Conservation (phyloP, 768 basidiomycete genomes). For the Tylopilus intermedius region DNA sequence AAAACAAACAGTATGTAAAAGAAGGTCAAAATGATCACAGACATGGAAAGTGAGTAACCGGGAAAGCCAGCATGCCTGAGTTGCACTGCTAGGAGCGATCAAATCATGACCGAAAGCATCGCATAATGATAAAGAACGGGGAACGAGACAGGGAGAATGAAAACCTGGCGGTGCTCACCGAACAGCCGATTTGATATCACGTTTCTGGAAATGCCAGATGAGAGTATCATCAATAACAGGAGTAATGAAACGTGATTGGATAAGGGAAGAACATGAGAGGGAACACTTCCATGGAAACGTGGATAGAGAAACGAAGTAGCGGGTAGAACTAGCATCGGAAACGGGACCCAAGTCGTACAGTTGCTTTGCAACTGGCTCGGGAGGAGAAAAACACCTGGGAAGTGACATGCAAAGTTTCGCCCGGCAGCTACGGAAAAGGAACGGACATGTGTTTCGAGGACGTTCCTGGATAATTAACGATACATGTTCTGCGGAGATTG, state of each 20-base stretch:
- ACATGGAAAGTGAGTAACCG: constrained; percentile 22
- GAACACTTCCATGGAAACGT: constrained; percentile 22
- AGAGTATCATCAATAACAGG: constrained; percentile 1
- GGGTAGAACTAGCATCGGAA: not conserved
- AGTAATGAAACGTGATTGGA: constrained; percentile 22
- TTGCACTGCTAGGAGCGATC: constrained; percentile 28
- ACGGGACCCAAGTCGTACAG: not conserved
- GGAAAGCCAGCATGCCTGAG: constrained; percentile 13
- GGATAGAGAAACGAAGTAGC: not conserved
- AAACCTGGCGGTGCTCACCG: constrained; percentile 28
- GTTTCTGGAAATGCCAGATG: constrained; percentile 29
- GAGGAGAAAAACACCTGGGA: constrained; percentile 4
- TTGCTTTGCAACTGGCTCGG: not conserved
- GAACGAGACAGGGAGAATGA: constrained; percentile 18
- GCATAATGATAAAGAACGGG: constrained; percentile 25
- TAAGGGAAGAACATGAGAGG: constrained; percentile 4
- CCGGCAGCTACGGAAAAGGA: constrained; percentile 20
- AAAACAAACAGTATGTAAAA: constrained; percentile 28
- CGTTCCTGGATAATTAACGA: constrained; percentile 31
- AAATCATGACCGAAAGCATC: constrained; percentile 27
- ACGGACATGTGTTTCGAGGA: constrained; percentile 21
- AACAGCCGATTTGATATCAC: constrained; percentile 30
- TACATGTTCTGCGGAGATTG: constrained; percentile 31
- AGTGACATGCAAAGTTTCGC: constrained; percentile 16
- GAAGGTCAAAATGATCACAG: constrained; percentile 22